phyloP scores from a whole-genome alignment of 192 early-diverging fungal species.

The Anaeromyces robustus region DNA sequence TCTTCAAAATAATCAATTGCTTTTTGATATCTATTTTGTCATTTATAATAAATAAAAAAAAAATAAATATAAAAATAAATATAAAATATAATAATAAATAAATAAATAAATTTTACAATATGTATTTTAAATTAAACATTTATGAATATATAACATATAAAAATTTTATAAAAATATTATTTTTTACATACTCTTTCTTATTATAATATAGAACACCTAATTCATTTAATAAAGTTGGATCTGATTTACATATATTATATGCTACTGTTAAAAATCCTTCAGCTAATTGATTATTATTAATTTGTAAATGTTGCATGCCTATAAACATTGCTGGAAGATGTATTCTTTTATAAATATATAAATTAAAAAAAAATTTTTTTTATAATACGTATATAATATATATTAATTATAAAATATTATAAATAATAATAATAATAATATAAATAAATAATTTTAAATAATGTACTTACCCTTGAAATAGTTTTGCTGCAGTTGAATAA shows the following conservation, averaged over 20 bases:
- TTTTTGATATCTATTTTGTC: constrained; percentile 31
- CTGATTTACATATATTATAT: constrained; percentile 27
- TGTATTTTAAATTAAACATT: too few relatives aligned
- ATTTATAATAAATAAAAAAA: too few relatives aligned
- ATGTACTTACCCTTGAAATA: constrained; percentile 44
- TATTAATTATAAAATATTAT: constrained; percentile 1
- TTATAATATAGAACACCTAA: constrained; percentile 43
- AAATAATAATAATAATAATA: neutral
- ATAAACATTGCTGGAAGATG: constrained; percentile 56
- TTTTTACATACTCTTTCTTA: constrained; percentile 21
- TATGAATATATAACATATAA: too few relatives aligned
- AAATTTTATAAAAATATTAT: too few relatives aligned
- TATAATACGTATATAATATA: too few relatives aligned
- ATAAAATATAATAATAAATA: too few relatives aligned
- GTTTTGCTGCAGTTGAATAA: constrained; percentile 42
- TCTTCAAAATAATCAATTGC: constrained; percentile 34
- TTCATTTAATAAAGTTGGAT: constrained; percentile 59
- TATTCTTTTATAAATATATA: constrained; percentile 19
- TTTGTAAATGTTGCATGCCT: constrained; percentile 58
- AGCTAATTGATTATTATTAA: constrained; percentile 36
- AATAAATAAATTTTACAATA: too few relatives aligned
- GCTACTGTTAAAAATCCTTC: constrained; percentile 39
- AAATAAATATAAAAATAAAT: too few relatives aligned
- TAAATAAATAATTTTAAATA: neutral
- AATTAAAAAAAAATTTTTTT: constrained; percentile 1